Evolutionary conservation across 768 basidiomycete species (phyloP), one percentile per base, ranked within the genome.

Genomic region (Postia placenta): DNA sequence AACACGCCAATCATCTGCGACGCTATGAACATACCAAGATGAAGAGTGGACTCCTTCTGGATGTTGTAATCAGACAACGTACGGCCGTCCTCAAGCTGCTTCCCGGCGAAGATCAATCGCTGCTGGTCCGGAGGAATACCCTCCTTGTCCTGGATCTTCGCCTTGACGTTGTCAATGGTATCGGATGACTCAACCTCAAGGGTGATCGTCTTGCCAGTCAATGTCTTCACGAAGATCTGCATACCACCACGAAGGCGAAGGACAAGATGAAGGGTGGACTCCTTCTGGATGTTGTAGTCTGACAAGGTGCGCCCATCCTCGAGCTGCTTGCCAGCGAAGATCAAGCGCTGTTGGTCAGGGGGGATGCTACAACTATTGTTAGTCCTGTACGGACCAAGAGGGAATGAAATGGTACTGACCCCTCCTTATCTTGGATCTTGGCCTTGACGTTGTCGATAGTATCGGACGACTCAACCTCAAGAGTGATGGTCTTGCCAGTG

Each of bases 201-300:
- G n/a, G 90, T 92, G 67, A 91, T 91, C 0, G 92, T 93, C 75
- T 93, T 94, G 24, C 89, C 89, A 3, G 91, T 92, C 41, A 87
- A 53, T 0, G 85, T 87, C 74, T 87, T 86, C 17, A 87, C 85
- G 53, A 88, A 87, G 47, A 87, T 87, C 52, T 87, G 85, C 85
- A 87, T 87, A 39, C 91, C 90, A 53, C 91, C 92, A 60, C 90
- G 86, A n/a, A 95, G 81, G 67, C 92, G 87, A 25, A 94, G 80
- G 22, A 93, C 66, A 42, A 83, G 79, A 60, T 94, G 92, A 46
- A 95, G 85, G 33, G 92, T 94, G 0, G 85, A 89, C 72, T 95
- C 92, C 74, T 94, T 94, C 79, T 95, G 92, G 58, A 95, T 93
- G 65, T 92, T 91, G 65, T 92, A 91, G 57, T 89, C 88, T 6